Conservation (phyloP, 108 stramenopile species). For the Fistulifera pelliculosa region DNA sequence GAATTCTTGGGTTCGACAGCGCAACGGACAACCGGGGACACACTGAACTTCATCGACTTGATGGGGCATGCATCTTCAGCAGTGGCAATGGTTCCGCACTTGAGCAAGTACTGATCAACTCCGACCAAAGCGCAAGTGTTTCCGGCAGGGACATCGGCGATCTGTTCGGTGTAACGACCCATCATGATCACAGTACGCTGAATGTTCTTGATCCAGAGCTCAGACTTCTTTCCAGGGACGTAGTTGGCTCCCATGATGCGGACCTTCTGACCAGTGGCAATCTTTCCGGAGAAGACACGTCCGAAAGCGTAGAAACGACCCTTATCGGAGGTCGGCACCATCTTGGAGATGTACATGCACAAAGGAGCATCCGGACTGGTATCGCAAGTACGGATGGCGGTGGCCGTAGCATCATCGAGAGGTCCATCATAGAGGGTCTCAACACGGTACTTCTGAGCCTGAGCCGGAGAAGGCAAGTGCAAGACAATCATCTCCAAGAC, state of each 20-base stretch:
- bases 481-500: slow-evolving; percentile 99
- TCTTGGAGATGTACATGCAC: slow-evolving; percentile 99
- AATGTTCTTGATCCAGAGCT: slow-evolving; percentile 99
- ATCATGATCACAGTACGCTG: slow-evolving; percentile 99
- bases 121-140: slow-evolving; percentile 99
- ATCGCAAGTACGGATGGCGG: slow-evolving; percentile 97
- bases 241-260: slow-evolving; percentile 99
- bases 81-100: slow-evolving; percentile 98
- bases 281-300: slow-evolving; percentile 99
- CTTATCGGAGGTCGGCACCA: slow-evolving; percentile 99
- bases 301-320: slow-evolving; percentile 99
- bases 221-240: slow-evolving; percentile 99
- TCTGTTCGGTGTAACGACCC: slow-evolving; percentile 98
- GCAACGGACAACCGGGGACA: slow-evolving; percentile 99
- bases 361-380: slow-evolving; percentile 91
- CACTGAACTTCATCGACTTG: slow-evolving; percentile 99
- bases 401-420: slow-evolving; percentile 95
- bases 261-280: slow-evolving; percentile 98
- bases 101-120: slow-evolving; percentile 99
- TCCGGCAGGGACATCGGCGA: slow-evolving; percentile 98
- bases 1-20: slow-evolving; percentile 99
- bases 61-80: slow-evolving; percentile 93
- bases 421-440: slow-evolving; percentile 98
- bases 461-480: slow-evolving; percentile 95
- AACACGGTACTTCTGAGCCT: slow-evolving; percentile 97